A percentile compares a stretch with the other conserved stretches of the same genome.
Evolutionary conservation across 2,329 filamentous ascomycete genomes (phyloP).

Genomic region (Phialophora verrucosa): DNA sequence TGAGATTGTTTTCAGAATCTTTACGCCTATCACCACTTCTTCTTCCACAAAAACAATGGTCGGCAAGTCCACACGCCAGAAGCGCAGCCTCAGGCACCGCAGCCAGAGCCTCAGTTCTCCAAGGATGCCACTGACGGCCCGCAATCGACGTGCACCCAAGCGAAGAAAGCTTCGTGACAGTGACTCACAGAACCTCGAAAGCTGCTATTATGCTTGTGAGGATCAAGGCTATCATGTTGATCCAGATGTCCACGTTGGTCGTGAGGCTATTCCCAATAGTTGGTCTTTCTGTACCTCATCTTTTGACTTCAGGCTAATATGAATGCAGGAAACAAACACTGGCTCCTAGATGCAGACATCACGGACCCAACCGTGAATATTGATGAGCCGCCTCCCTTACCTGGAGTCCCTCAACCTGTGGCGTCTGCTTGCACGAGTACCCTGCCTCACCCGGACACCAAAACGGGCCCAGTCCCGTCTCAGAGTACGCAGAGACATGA

Average conservation of each 20-base stretch:
- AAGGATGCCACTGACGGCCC: background rate
- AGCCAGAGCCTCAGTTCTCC: background rate
- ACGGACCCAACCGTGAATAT: conserved; percentile 16
- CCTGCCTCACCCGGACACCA: no score
- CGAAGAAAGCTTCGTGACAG: conserved; percentile 25
- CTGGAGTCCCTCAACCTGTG: background rate
- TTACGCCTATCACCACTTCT: conserved; percentile 10
- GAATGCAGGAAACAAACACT: background rate
- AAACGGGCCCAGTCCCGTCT: background rate
- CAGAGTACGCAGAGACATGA: background rate
- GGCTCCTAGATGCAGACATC: background rate
- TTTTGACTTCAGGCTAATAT: conserved; percentile 8
- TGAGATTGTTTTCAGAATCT: no score
- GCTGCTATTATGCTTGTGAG: conserved; percentile 26
- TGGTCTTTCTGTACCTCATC: background rate
- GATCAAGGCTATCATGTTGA: conserved; percentile 30
- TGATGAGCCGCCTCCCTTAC: background rate
- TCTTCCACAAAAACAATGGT: background rate
- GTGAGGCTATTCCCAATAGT: background rate
- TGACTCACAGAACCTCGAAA: conserved; percentile 22
- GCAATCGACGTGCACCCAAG: conserved; percentile 8
- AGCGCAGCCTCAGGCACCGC: conserved; percentile 5
- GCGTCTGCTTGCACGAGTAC: background rate
- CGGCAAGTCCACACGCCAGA: conserved; percentile 8
- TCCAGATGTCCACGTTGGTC: conserved; percentile 26